Conservation (phyloP, 208 protist species). For the Trypanosoma caninum region DNA sequence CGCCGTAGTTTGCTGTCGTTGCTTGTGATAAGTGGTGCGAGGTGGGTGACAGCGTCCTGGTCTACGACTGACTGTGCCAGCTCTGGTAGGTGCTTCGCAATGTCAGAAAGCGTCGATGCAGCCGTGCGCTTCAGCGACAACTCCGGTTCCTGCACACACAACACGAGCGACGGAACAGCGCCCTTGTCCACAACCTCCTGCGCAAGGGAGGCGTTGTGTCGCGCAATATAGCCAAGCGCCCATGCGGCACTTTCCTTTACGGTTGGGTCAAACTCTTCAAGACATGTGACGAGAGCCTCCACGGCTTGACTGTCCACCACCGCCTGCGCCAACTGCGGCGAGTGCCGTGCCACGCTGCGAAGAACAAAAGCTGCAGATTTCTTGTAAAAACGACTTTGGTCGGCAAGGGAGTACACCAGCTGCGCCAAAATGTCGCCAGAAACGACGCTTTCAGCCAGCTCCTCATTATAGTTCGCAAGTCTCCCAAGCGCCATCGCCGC, state of each 20-base stretch:
- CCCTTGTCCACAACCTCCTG: constrained; percentile 96
- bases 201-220: constrained; percentile 92
- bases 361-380: constrained; percentile 98
- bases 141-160: constrained; percentile 98
- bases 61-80: constrained; percentile 96
- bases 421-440: constrained; percentile 97
- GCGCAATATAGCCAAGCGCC: constrained; percentile 97
- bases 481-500: constrained; percentile 97
- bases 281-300: constrained; percentile 95
- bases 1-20: constrained; percentile 96
- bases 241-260: constrained; percentile 98
- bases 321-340: constrained; percentile 94
- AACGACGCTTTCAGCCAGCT: constrained; percentile 97
- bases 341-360: constrained; percentile 96
- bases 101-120: constrained; percentile 94
- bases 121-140: constrained; percentile 96
- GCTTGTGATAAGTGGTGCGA: constrained; percentile 95
- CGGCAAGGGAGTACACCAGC: constrained; percentile 96
- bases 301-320: constrained; percentile 96
- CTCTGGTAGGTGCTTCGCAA: constrained; percentile 94
- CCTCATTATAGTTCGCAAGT: constrained; percentile 97
- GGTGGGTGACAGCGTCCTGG: constrained; percentile 94
- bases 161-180: constrained; percentile 94
- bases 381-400: constrained; percentile 98
- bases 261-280: constrained; percentile 97